Conservation (phyloP, 2,329 filamentous ascomycete genomes). For the Verticillium zaregamsianum region DNA sequence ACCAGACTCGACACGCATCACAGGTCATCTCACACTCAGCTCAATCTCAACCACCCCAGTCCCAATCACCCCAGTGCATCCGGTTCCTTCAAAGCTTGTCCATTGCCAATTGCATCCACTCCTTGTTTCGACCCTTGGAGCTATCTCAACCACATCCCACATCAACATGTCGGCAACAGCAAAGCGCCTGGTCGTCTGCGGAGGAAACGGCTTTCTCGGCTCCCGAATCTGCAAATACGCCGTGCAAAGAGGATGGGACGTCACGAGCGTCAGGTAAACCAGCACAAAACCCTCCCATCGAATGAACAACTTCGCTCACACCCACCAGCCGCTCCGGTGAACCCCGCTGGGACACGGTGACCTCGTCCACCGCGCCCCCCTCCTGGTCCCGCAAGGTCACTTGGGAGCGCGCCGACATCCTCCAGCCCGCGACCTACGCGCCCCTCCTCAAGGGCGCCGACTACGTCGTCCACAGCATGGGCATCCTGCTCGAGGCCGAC, state of each 20-base stretch:
- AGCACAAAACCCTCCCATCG: neutral
- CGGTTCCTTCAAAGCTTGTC: slow-evolving; percentile 4
- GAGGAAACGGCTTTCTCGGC: slow-evolving; percentile 90
- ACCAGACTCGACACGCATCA: neutral
- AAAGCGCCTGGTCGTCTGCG: slow-evolving; percentile 85
- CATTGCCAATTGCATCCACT: neutral
- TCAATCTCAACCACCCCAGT: neutral
- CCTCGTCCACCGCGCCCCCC: slow-evolving; percentile 66
- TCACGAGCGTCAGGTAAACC: slow-evolving; percentile 81
- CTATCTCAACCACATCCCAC: slow-evolving; percentile 13
- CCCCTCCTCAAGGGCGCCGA: slow-evolving; percentile 71
- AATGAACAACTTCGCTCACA: slow-evolving; percentile 13
- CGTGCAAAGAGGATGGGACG: slow-evolving; percentile 80
- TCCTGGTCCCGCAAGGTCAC: slow-evolving; percentile 77
- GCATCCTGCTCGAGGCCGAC: slow-evolving; percentile 92
- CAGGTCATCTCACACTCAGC: neutral
- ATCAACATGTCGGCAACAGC: slow-evolving; percentile 50
- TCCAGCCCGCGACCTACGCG: slow-evolving; percentile 76
- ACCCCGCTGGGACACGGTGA: slow-evolving; percentile 77
- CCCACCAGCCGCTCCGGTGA: slow-evolving; percentile 75
- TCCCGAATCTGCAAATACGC: slow-evolving; percentile 87
- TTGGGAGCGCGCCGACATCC: slow-evolving; percentile 86
- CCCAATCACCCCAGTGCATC: neutral
- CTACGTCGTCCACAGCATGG: slow-evolving; percentile 91
- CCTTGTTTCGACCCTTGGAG: neutral